phyloP scores from a whole-genome alignment of 2,329 filamentous ascomycete genomes.

The Didymella arachidicola region DNA sequence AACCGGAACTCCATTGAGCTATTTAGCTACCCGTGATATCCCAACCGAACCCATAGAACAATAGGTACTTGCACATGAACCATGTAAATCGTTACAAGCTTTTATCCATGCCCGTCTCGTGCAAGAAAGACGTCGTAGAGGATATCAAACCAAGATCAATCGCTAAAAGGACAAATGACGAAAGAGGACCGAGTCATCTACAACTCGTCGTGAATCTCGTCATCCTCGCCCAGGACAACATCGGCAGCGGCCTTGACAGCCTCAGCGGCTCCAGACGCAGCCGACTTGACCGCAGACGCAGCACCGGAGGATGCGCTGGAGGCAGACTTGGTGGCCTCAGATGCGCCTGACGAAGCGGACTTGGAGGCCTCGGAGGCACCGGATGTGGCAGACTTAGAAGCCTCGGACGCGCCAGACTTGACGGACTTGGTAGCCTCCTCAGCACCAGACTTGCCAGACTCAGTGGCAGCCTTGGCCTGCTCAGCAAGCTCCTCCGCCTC shows the following conservation, averaged over 20 bases:
- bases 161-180: conserved; percentile 27
- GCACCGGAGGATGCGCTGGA: conserved; percentile 39
- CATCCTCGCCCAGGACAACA: conserved; percentile 50
- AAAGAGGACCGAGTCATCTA: conserved; percentile 57
- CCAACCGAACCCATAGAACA: conserved; percentile 20
- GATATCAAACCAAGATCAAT: conserved; percentile 34
- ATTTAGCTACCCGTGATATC: conserved; percentile 34
- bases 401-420: conserved; percentile 46
- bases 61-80: conserved; percentile 26
- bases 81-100: conserved; percentile 35
- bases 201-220: conserved; percentile 73
- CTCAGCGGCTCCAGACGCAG: conserved; percentile 48
- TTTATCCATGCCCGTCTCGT: conserved; percentile 32
- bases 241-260: conserved; percentile 48
- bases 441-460: conserved; percentile 50
- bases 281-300: conserved; percentile 45
- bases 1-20: conserved; percentile 42
- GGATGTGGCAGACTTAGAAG: not conserved
- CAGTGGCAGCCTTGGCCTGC: conserved; percentile 51
- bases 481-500: conserved; percentile 51
- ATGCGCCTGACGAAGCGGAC: conserved; percentile 55
- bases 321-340: conserved; percentile 37
- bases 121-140: conserved; percentile 24
- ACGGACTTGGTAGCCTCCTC: conserved; percentile 58
- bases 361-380: conserved; percentile 35